Evolutionary conservation across 1,139 yeast genomes (phyloP), one percentile per base, ranked within the genome.

Genomic region (Chernovozyma aurita): DNA sequence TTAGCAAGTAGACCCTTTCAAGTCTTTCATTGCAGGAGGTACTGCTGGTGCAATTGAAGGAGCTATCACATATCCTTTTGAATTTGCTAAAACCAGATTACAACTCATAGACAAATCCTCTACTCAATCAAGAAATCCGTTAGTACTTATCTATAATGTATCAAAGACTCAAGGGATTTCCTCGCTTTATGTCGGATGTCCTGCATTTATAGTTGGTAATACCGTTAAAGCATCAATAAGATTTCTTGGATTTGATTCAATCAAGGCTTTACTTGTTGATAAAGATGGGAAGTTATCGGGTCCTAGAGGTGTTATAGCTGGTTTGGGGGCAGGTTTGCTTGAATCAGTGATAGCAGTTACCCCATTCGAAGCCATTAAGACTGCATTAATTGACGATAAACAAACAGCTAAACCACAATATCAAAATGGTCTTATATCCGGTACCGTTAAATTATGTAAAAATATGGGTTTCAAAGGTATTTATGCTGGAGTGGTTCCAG

Each of bases 41-140:
- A 68, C 86, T 1, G 97, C 97, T 1, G 97, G 97, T 42, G 97
- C 95, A 28, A 74, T 87, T 32, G 97, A 90, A 62, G 96, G 96
- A 22, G 77, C 78, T 28, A 73, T 85, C 34, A 90, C 97, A 0
- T 92, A 88, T 57, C 98, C 98, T 1, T 92, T 92, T 59, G 98
- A 92, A 59, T 92, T 90, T 63, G 96, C 97, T 31, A 92, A 92
- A 56, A 92, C 98, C 5, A 69, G 97, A 43, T 71, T 92, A 33
- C 98, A 92, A 63, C 72, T 92, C 42, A 78, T 85, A 24, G 86
- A 82, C 55, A 84, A 82, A 55, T 55, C 78, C 1, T 67, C 85
- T 15, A 80, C 66, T 32, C 74, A 76, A 25, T 82, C 95, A 9
- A 69, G 90, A 47, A 90, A 92, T 52, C 98, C 98, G 13, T 60